A percentile compares a stretch with the other conserved stretches of the same genome.
Evolutionary conservation across 495 filamentous ascomycete species (phyloP).

Genomic region (Trichoderma asperelloides): DNA sequence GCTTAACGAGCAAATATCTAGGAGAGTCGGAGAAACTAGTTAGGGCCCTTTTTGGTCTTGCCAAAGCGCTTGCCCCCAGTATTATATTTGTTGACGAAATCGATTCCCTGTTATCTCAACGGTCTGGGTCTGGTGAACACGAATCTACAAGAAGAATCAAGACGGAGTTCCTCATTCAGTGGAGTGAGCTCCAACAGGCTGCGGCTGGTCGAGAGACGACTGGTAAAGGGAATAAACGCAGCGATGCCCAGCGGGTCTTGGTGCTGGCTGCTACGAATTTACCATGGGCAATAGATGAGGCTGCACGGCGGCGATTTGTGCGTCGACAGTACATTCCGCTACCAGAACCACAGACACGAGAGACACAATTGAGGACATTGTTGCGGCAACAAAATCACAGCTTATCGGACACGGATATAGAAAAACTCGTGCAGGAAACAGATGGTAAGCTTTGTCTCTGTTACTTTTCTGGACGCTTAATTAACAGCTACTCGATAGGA

Average conservation of each 20-base stretch:
- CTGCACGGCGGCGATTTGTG: conserved; percentile 84
- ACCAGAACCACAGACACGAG: conserved; percentile 73
- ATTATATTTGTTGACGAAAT: conserved; percentile 99
- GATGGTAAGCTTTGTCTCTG: conserved; percentile 52
- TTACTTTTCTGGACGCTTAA: conserved; percentile 8
- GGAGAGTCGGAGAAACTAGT: conserved; percentile 97
- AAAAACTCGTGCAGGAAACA: conserved; percentile 68
- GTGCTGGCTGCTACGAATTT: conserved; percentile 94
- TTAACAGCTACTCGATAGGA: conserved; percentile 39
- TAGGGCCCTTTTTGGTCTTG: conserved; percentile 80
- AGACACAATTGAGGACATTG: conserved; percentile 65
- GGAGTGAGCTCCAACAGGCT: conserved; percentile 86
- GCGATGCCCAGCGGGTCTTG: conserved; percentile 84
- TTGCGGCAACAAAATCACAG: conserved; percentile 81
- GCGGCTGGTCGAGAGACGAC: conserved; percentile 74
- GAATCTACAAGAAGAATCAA: conserved; percentile 92
- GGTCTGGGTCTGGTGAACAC: conserved; percentile 76
- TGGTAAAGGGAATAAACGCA: conserved; percentile 59
- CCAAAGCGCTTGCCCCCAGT: conserved; percentile 81
- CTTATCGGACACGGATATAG: conserved; percentile 64
- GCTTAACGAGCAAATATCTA: conserved; percentile 90
- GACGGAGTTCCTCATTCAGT: conserved; percentile 96
- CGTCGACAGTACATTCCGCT: conserved; percentile 93
- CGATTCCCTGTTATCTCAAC: conserved; percentile 81
- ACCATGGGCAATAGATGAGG: conserved; percentile 97